Evolutionary conservation across 1,284 basidiomycete species (phyloP), one percentile per base, ranked within the genome.

Genomic region (Earliella scabrosa): DNA sequence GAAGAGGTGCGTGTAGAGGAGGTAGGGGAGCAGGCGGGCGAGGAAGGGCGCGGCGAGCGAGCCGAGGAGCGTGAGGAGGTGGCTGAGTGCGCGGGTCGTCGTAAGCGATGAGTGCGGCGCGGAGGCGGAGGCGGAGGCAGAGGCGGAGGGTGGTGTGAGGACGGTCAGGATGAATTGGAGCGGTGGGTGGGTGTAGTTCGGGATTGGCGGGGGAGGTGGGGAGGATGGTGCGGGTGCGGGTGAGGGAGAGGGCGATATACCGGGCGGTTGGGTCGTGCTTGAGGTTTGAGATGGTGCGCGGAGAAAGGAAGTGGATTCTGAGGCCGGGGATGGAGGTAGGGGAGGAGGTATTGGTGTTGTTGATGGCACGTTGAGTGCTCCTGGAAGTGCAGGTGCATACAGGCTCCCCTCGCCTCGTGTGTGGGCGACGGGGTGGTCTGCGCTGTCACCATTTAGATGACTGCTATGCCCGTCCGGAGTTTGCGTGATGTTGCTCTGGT

Each of bases 21-120:
- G 65, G 66, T 88, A 82, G 1, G 83, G 83, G 23, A 92, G 75
- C 51, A 91, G 75, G 49, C 83, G 83, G 68, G 72, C 68, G 54
- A 74, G 63, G 61, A 72, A 69, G 21, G 62, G 56, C 54, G 70
- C 58, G 62, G 71, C 64, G 20, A 63, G 58, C 23, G 66, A 59
- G 50, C 64, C 55, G 48, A 69, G 56, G 35, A 73, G 67, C 2
- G 65, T 63, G 44, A 72, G 63, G 13, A 72, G 56, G 56, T 69
- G 66, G 3, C 66, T 56, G 51, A 73, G 53, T 3, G 71, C 71
- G 23, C 61, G 57, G 2, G 70, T 60, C 18, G 68, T 63, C 36
- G 46, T 63, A 56, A 50, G 53, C 16, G 63, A 59, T 51, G 41
- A 60, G 50, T 48, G 56, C 32, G 47, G 29, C 24, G 32, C 59